Evolutionary conservation across 306 rosid species (phyloP).

Genomic region (Hippophae rhamnoides): DNA sequence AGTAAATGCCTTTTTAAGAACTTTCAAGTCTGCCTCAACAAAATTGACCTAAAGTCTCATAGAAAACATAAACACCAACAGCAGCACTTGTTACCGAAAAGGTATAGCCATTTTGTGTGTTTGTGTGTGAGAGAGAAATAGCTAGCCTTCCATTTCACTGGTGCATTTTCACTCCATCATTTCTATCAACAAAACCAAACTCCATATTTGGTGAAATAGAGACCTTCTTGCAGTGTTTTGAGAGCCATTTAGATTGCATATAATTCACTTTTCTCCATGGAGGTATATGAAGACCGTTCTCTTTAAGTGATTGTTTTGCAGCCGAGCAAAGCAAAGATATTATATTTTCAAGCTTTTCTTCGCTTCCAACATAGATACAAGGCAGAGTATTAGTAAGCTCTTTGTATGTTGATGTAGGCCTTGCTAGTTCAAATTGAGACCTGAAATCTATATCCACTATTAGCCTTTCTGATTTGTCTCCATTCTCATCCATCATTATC

Average conservation of each 20-base stretch:
- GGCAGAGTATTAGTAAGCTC: constrained; percentile 49
- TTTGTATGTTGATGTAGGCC: constrained; percentile 45
- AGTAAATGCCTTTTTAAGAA: background rate
- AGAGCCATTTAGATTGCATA: constrained; percentile 50
- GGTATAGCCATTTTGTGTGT: background rate
- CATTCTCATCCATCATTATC: constrained; percentile 18
- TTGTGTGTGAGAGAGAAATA: background rate
- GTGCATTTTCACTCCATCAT: background rate
- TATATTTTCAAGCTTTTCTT: constrained; percentile 38
- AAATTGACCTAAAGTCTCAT: constrained; percentile 3
- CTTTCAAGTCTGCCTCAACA: constrained; percentile 10
- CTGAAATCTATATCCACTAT: constrained; percentile 69
- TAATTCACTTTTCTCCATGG: constrained; percentile 72
- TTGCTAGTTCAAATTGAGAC: constrained; percentile 75
- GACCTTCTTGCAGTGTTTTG: constrained; percentile 27
- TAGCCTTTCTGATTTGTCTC: constrained; percentile 24
- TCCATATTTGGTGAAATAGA: constrained; percentile 16
- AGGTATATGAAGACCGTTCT: constrained; percentile 66
- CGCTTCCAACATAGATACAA: constrained; percentile 47
- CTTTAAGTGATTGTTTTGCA: constrained; percentile 58
- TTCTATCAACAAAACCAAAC: background rate
- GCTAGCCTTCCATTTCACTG: background rate
- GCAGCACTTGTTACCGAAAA: background rate
- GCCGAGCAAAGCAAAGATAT: constrained; percentile 55
- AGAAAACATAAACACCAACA: background rate